A percentile compares a stretch with the other conserved stretches of the same genome.
These are phyloP conservation scores for Adansonia madagascariensis DNA, from an alignment of 441 rosid species.

Conservation along the genomic window DNA sequence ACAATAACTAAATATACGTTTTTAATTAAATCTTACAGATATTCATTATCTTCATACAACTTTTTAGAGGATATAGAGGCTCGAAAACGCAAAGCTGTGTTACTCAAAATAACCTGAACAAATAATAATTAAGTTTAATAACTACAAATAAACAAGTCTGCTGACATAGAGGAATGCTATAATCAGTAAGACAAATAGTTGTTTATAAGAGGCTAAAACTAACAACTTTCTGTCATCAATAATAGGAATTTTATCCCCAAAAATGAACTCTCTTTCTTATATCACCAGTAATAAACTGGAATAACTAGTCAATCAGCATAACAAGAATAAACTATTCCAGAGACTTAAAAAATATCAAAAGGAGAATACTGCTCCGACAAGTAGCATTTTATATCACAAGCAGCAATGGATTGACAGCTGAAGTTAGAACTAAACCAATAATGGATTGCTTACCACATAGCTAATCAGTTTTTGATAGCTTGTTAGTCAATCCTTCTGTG, in stretches of 20 bases:
- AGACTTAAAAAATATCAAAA: slow-evolving; percentile 19
- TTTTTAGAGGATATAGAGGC: slow-evolving; percentile 90
- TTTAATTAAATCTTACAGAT: slow-evolving; percentile 41
- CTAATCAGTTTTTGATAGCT: slow-evolving; percentile 83
- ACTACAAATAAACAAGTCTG: not conserved
- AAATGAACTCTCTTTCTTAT: not conserved
- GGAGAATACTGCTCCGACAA: not conserved
- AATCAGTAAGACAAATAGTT: not conserved
- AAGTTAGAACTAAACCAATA: slow-evolving; percentile 2
- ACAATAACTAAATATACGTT: no score
- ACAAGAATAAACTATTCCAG: slow-evolving; percentile 15
- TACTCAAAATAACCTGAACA: slow-evolving; percentile 24
- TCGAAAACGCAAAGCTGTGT: slow-evolving; percentile 45
- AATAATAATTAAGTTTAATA: slow-evolving; percentile 4
- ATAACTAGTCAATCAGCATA: not conserved
- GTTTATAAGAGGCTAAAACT: not conserved
- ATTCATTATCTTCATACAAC: slow-evolving; percentile 91
- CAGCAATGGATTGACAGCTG: not conserved
- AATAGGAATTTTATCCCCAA: not conserved
- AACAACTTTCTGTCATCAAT: not conserved
- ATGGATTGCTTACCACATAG: slow-evolving; percentile 71
- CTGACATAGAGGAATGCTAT: not conserved
- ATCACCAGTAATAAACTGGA: not conserved
- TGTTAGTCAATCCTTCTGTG: slow-evolving; percentile 92
- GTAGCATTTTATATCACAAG: slow-evolving; percentile 10